These are phyloP conservation scores for Hypoxylon crocopeplum DNA, from an alignment of 495 filamentous ascomycete genomes.

Conservation along the genomic window DNA sequence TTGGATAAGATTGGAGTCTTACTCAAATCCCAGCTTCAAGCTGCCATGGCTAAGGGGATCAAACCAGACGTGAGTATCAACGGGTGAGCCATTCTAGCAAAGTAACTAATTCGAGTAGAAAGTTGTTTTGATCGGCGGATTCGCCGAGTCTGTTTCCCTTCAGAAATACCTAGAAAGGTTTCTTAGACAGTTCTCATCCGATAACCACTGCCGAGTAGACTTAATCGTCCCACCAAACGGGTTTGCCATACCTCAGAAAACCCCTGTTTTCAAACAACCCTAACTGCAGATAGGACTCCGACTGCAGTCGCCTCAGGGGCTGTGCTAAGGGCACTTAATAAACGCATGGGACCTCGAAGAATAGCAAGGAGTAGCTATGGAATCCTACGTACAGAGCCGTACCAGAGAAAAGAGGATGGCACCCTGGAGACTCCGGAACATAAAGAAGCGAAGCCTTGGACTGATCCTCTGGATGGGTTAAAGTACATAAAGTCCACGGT, in stretches of 20 bases:
- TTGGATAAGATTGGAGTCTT: conserved; percentile 5
- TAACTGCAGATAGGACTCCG: no score
- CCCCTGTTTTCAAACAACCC: no score
- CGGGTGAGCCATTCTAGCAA: no score
- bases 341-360: conserved; percentile 33
- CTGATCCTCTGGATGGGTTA: conserved; percentile 3
- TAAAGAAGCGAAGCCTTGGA: conserved; percentile 1
- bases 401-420: no score
- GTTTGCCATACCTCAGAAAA: no score
- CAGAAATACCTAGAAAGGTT: conserved; percentile 16
- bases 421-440: conserved; percentile 25
- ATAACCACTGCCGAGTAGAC: no score
- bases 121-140: conserved; percentile 44
- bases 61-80: conserved; percentile 14
- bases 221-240: no score
- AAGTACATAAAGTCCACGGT: conserved; percentile 28
- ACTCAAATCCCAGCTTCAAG: conserved; percentile 13
- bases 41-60: conserved; percentile 5
- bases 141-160: conserved; percentile 37
- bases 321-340: conserved; percentile 36
- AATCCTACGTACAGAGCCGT: conserved; percentile 31
- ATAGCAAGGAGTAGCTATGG: conserved; percentile 40
- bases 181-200: no score
- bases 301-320: conserved; percentile 38
- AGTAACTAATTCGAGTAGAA: no score